These are phyloP conservation scores for Penicillium arizonense DNA, from an alignment of 495 filamentous ascomycete species.

Conservation along the genomic window DNA sequence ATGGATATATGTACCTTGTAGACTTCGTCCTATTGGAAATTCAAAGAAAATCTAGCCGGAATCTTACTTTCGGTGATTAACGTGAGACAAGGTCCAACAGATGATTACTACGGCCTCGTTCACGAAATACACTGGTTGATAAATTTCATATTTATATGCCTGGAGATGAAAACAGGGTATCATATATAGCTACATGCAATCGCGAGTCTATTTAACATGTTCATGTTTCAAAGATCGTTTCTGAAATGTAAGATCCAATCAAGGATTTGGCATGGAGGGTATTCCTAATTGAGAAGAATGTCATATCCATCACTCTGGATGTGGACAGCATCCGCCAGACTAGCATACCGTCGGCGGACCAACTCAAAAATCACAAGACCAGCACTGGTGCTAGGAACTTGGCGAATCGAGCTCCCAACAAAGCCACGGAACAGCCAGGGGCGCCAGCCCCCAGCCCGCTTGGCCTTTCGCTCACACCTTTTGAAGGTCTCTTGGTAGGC, in stretches of 20 bases:
- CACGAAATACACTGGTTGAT: too few relatives aligned
- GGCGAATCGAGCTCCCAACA: conserved; percentile 67
- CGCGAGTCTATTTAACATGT: neutral
- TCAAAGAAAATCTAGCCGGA: too few relatives aligned
- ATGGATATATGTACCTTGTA: neutral
- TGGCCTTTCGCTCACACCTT: conserved; percentile 63
- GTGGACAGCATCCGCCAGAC: conserved; percentile 60
- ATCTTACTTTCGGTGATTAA: neutral
- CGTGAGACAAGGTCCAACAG: too few relatives aligned
- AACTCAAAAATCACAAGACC: conserved; percentile 89
- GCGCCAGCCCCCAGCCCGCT: conserved; percentile 60
- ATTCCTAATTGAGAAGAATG: conserved; percentile 57
- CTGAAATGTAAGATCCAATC: too few relatives aligned
- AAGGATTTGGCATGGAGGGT: too few relatives aligned
- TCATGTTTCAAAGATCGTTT: neutral
- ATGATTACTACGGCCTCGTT: too few relatives aligned
- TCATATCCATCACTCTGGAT: conserved; percentile 70
- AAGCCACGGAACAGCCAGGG: conserved; percentile 79
- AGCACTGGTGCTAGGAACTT: conserved; percentile 86
- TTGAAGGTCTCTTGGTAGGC: conserved; percentile 76
- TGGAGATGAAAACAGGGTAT: neutral
- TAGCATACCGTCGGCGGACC: conserved; percentile 75
- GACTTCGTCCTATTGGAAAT: neutral
- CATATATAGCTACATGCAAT: neutral
- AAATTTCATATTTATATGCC: too few relatives aligned